Percentiles rank a stretch among this genome's conserved stretches.
Conservation (phyloP, 108 stramenopile species). For the Schizochytrium sp. region DNA sequence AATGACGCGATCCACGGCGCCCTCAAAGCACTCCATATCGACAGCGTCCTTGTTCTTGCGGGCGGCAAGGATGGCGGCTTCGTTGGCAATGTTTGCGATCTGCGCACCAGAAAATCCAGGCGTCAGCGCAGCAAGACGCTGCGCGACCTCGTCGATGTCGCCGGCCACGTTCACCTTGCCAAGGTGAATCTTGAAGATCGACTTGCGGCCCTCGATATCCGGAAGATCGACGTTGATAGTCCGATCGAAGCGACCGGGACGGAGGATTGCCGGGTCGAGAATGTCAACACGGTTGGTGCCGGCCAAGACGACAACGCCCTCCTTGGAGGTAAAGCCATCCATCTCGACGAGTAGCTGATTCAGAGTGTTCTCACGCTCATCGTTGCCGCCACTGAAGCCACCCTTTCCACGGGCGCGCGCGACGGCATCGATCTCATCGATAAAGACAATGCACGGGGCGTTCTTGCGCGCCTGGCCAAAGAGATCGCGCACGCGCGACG, state of each 20-base stretch:
- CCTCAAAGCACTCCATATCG: conserved; percentile 78
- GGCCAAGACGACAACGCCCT: conserved; percentile 86
- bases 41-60: conserved; percentile 73
- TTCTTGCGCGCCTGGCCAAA: conserved; percentile 83
- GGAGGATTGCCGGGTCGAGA: conserved; percentile 50
- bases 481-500: conserved; percentile 89
- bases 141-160: conserved; percentile 53
- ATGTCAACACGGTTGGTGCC: conserved; percentile 78
- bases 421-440: conserved; percentile 97
- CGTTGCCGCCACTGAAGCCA: conserved; percentile 72
- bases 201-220: conserved; percentile 80
- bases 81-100: conserved; percentile 94
- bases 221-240: conserved; percentile 86
- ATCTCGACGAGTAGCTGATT: conserved; percentile 97
- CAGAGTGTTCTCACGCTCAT: conserved; percentile 95
- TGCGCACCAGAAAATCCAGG: conserved; percentile 91
- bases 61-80: conserved; percentile 92
- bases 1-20: conserved; percentile 82
- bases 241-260: conserved; percentile 63
- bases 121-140: conserved; percentile 78
- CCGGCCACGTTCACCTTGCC: conserved; percentile 68
- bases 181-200: conserved; percentile 81
- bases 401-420: conserved; percentile 85
- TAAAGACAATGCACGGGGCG: conserved; percentile 94
- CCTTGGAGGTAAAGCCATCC: conserved; percentile 82